phyloP scores from a whole-genome alignment of 2,329 filamentous ascomycete genomes.

The Trichophyton equinum region DNA sequence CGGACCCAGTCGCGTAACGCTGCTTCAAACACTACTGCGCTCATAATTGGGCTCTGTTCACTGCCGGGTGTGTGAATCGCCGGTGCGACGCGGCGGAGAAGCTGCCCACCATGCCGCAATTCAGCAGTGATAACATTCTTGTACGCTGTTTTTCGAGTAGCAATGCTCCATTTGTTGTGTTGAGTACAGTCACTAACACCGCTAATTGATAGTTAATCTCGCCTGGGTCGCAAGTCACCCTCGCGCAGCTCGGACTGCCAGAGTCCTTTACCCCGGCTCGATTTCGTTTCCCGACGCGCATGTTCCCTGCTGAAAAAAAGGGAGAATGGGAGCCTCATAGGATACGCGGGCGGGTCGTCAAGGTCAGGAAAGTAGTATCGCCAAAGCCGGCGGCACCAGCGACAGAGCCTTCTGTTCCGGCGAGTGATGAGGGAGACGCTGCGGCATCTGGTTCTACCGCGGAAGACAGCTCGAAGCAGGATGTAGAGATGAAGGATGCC shows the following conservation, averaged over 20 bases:
- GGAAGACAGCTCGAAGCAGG: conserved; percentile 20
- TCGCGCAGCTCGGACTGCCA: conserved; percentile 78
- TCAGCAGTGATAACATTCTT: conserved; percentile 42
- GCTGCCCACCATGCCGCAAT: conserved; percentile 33
- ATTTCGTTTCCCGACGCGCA: conserved; percentile 76
- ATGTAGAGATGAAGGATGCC: conserved; percentile 37
- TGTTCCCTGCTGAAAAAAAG: conserved; percentile 70
- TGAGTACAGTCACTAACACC: not conserved
- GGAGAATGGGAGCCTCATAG: conserved; percentile 73
- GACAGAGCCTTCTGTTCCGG: not conserved
- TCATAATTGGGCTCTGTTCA: not conserved
- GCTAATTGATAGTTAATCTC: conserved; percentile 35
- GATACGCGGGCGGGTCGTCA: conserved; percentile 45
- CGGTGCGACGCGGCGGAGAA: conserved; percentile 1
- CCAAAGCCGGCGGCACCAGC: not conserved
- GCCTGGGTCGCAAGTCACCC: conserved; percentile 70
- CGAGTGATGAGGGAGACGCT: conserved; percentile 1
- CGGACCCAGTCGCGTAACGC: not conserved
- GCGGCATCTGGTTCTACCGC: conserved; percentile 5
- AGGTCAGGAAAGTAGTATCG: conserved; percentile 15
- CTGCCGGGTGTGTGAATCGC: not conserved
- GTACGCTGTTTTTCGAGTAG: conserved; percentile 23
- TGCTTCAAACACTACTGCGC: not conserved
- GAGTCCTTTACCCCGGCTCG: conserved; percentile 87
- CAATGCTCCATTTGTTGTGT: not conserved